A percentile compares a stretch with the other conserved stretches of the same genome.
phyloP scores from a whole-genome alignment of 148 eudicot species.

The Euryodendron excelsum region DNA sequence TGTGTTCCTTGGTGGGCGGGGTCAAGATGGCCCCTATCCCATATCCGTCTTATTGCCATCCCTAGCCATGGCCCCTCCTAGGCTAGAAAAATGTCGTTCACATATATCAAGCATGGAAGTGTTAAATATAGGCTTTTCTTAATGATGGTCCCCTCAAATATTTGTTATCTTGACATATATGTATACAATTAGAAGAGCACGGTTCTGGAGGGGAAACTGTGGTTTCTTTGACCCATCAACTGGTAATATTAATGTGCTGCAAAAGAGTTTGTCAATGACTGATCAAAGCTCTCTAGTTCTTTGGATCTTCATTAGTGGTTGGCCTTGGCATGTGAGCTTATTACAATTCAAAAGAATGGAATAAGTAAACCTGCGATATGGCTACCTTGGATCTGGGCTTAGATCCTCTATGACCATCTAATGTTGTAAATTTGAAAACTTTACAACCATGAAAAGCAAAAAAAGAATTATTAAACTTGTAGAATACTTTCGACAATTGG shows the following conservation, averaged over 20 bases:
- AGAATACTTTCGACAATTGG: not conserved
- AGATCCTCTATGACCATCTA: too few relatives aligned
- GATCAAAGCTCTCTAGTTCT: not conserved
- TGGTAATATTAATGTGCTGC: not conserved
- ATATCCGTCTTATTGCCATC: not conserved
- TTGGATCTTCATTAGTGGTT: too few relatives aligned
- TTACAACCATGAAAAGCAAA: not conserved
- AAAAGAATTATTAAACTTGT: not conserved
- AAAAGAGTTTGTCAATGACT: not conserved
- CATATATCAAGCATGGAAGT: not conserved
- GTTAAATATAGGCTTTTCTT: not conserved
- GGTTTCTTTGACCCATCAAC: not conserved
- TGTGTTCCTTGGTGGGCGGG: not conserved
- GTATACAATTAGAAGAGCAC: not conserved
- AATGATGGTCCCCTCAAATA: not conserved
- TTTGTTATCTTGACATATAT: not conserved
- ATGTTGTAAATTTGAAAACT: not conserved
- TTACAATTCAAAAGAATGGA: not conserved
- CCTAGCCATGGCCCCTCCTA: not conserved
- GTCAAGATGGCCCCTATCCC: not conserved
- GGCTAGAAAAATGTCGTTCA: not conserved
- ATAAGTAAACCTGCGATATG: not conserved
- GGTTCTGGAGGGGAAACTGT: not conserved
- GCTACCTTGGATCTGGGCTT: too few relatives aligned
- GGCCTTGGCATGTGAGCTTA: not conserved